phyloP scores from a whole-genome alignment of 169 alveolate genomes.

The Toxoplasma gondii region DNA sequence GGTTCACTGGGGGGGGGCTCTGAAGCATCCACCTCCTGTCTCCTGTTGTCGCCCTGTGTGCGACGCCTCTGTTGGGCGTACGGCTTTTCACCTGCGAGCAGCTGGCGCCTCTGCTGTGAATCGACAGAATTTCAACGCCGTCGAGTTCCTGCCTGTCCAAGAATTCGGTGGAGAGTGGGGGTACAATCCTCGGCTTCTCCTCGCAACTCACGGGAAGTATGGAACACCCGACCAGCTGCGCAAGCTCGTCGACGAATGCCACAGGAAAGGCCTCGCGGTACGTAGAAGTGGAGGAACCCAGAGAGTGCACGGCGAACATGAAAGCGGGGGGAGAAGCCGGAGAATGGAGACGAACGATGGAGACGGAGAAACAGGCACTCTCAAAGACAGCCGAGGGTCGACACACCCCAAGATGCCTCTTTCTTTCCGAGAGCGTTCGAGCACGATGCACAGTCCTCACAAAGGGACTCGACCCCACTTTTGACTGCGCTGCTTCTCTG shows the following conservation, averaged over 20 bases:
- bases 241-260: conserved; percentile 64
- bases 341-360: neutral
- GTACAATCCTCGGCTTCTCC: conserved; percentile 71
- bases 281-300: neutral
- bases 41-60: no score
- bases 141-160: conserved; percentile 73
- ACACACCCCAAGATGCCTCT: no score
- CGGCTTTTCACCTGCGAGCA: no score
- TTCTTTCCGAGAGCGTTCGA: no score
- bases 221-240: conserved; percentile 65
- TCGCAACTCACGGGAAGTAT: conserved; percentile 53
- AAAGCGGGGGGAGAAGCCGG: neutral
- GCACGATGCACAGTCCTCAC: no score
- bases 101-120: no score
- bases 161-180: conserved; percentile 78
- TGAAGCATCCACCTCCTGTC: no score
- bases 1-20: no score
- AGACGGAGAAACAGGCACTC: neutral
- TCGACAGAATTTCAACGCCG: conserved; percentile 61
- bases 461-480: no score
- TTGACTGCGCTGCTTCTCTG: no score
- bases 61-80: no score
- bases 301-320: neutral
- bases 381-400: no score
- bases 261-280: conserved; percentile 50